Base-by-base conservation (phyloP, 306 rosid species). In the Spatholobus suberectus region DNA sequence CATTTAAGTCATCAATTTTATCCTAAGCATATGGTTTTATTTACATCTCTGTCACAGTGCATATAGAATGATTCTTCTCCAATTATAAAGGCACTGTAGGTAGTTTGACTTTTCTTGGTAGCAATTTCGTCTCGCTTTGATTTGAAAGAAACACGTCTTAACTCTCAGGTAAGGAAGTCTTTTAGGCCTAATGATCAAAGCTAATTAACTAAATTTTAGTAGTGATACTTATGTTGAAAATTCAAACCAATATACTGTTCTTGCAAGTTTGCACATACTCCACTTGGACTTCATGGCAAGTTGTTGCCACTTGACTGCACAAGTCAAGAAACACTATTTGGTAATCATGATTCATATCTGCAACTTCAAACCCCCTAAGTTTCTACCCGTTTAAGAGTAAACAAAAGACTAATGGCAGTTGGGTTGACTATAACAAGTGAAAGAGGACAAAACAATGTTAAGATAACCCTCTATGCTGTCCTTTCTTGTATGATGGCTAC, bases 401-500 rank as follows among this genome's bases (percentile, higher is more conserved):
- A 67, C 49, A 63, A 70, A 66, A 52, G 15, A 8, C 10, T 34
- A 68, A 86, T 86, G 89, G 89, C 86, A 20, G 70, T 37, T 79
- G 87, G 77, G n/a, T 73, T 84, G 20, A 73, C 84, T 35, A 69
- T 82, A 66, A 49, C 78, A 57, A 55, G 51, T 55, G 70, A 49
- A 78, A 73, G 70, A 57, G 84, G n/a, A 4, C 21, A 73, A n/a
- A 78, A 27, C 58, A 78, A 55, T 73, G 86, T 81, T 2, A 82
- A 52, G 47, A 41, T 86, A 47, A 86, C 86, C 7, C 43, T 78
- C 2, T 82, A 73, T 69, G 89, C 82, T 18, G 70, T 86, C 21
- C 69, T 86, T 3, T 86, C 89, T 43, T 82, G 86, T 21, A 82
- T 86, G 86, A 86, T 86, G 89, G 89, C 89, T 82, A 84, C 75